Percentiles rank a stretch among this genome's conserved stretches.
Conservation (phyloP, 441 rosid genomes). For the Macaranga tanarius region DNA sequence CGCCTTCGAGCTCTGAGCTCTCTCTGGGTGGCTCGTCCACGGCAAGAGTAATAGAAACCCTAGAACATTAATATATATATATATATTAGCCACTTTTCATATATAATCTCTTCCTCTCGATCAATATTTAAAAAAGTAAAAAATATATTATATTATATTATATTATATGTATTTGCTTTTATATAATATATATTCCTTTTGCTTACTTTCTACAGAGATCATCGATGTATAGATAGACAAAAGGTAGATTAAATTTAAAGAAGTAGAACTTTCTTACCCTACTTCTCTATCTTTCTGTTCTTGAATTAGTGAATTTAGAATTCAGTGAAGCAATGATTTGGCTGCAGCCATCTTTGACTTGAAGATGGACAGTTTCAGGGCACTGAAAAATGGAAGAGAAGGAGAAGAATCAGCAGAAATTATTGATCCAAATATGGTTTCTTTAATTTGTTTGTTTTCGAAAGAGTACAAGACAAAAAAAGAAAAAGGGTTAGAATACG, state of each 20-base stretch:
- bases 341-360: slow-evolving; percentile 37
- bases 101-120: slow-evolving; percentile 11
- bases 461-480: slow-evolving; percentile 12
- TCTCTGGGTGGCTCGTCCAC: slow-evolving; percentile 88
- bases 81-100: slow-evolving; percentile 14
- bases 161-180: neutral
- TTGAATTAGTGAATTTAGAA: neutral
- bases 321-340: slow-evolving; percentile 21
- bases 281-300: neutral
- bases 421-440: neutral
- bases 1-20: slow-evolving; percentile 94
- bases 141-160: too few relatives aligned
- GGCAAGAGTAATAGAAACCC: slow-evolving; percentile 55
- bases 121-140: neutral
- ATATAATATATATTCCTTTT: slow-evolving; percentile 4
- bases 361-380: neutral
- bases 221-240: slow-evolving; percentile 37
- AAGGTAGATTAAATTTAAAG: slow-evolving; percentile 18
- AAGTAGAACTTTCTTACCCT: slow-evolving; percentile 26
- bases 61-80: slow-evolving; percentile 17
- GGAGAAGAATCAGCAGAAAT: neutral
- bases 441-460: neutral
- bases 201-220: slow-evolving; percentile 25
- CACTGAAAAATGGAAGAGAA: neutral
- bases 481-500: slow-evolving; percentile 4